phyloP scores from a whole-genome alignment of 768 basidiomycete species.

The Rhodotorula kratochvilovae region DNA sequence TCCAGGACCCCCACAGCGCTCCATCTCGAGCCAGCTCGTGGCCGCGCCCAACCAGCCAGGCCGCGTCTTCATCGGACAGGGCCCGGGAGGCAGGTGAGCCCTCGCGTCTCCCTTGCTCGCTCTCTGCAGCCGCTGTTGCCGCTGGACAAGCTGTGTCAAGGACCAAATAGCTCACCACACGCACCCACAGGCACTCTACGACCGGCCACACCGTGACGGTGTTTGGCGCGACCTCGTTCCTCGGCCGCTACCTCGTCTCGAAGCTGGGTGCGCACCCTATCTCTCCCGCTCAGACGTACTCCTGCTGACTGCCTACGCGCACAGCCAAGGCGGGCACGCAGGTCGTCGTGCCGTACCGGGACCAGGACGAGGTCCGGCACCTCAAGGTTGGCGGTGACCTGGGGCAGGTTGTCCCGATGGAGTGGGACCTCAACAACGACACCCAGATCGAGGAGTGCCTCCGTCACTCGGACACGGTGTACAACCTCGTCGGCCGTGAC shows the following conservation, averaged over 20 bases:
- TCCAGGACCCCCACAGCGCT: slow-evolving; percentile 7
- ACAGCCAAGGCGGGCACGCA: slow-evolving; percentile 85
- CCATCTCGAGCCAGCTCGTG: slow-evolving; percentile 10
- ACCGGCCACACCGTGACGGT: slow-evolving; percentile 89
- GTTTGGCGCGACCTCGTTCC: slow-evolving; percentile 92
- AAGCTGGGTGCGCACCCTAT: slow-evolving; percentile 77
- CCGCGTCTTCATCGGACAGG: slow-evolving; percentile 19
- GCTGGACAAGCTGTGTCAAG: no score
- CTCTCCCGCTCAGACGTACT: no score
- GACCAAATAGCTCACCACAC: neutral
- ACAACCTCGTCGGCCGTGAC: slow-evolving; percentile 90
- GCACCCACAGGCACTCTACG: slow-evolving; percentile 28
- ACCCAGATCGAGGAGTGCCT: slow-evolving; percentile 88
- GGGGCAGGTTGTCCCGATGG: slow-evolving; percentile 92
- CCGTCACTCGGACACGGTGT: slow-evolving; percentile 90
- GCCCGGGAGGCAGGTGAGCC: slow-evolving; percentile 36
- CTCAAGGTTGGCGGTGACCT: slow-evolving; percentile 92
- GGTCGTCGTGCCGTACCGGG: slow-evolving; percentile 89
- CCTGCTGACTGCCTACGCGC: no score
- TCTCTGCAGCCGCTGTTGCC: neutral
- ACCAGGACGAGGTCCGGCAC: slow-evolving; percentile 84
- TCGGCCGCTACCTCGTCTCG: slow-evolving; percentile 87
- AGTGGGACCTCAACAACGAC: slow-evolving; percentile 91
- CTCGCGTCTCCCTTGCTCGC: neutral
- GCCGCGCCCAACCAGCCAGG: slow-evolving; percentile 28